Conservation (phyloP, 2,329 filamentous ascomycete genomes). For the Clonostachys sp. region DNA sequence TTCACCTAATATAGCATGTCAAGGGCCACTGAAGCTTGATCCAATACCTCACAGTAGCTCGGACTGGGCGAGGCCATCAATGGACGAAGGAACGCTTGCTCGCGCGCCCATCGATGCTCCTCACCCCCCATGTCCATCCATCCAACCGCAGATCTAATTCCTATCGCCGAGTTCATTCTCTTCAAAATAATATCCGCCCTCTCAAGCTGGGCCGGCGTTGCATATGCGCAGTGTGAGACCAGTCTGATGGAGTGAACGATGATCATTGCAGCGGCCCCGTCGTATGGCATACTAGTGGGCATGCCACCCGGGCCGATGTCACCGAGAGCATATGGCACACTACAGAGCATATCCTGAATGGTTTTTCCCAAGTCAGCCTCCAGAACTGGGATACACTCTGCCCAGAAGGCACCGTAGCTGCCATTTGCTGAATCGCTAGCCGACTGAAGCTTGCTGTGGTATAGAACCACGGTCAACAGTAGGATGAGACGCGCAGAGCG, state of each 20-base stretch:
- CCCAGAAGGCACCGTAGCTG: constrained; percentile 3
- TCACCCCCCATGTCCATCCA: no score
- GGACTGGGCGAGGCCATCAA: no score
- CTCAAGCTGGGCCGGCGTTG: constrained; percentile 12
- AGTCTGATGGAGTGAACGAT: constrained; percentile 22
- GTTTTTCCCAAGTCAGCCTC: constrained; percentile 13
- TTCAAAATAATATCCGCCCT: constrained; percentile 12
- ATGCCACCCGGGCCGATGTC: constrained; percentile 14
- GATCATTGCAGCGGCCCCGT: constrained; percentile 21
- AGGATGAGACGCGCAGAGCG: constrained; percentile 21
- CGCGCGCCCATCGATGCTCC: no score
- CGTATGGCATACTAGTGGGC: constrained; percentile 13
- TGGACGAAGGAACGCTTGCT: no score
- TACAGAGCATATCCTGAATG: constrained; percentile 21
- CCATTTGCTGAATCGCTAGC: not conserved
- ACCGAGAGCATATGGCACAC: constrained; percentile 22
- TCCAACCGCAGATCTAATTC: constrained; percentile 16
- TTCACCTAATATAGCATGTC: no score
- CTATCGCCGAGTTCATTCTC: constrained; percentile 18
- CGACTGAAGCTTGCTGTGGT: constrained; percentile 8
- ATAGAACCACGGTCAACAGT: constrained; percentile 17
- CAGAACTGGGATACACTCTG: constrained; percentile 7
- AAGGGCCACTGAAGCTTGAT: no score
- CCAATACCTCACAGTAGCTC: no score
- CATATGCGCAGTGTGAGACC: constrained; percentile 19